Percentiles rank a stretch among this genome's conserved stretches.
These are phyloP conservation scores for Oryza australiensis DNA, from an alignment of 176 grass and related monocot species.

Conservation along the genomic window DNA sequence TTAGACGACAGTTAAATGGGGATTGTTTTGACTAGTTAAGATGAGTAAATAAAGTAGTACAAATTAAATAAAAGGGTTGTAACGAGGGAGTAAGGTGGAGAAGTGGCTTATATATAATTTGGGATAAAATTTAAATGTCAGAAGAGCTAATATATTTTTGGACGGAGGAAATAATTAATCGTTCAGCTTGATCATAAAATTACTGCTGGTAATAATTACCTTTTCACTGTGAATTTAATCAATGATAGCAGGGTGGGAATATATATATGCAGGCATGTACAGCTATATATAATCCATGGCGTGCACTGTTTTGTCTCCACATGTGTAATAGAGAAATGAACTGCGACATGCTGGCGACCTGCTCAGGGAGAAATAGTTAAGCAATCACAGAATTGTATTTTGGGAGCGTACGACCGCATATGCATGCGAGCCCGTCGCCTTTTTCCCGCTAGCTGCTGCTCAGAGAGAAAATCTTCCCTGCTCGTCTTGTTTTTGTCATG, in stretches of 20 bases:
- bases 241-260: not conserved
- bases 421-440: conserved; percentile 27
- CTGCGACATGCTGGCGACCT: not conserved
- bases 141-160: too few relatives aligned
- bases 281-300: not conserved
- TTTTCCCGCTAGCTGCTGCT: conserved; percentile 15
- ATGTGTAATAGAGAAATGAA: not conserved
- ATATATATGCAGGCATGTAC: too few relatives aligned
- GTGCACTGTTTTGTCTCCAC: conserved; percentile 14
- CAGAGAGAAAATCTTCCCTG: conserved; percentile 33
- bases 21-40: too few relatives aligned
- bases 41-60: too few relatives aligned
- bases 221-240: not conserved
- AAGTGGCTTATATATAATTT: too few relatives aligned
- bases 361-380: conserved; percentile 15
- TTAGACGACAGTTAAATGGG: too few relatives aligned
- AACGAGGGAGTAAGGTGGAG: too few relatives aligned
- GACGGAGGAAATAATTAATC: too few relatives aligned
- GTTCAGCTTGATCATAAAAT: too few relatives aligned
- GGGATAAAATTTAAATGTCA: too few relatives aligned
- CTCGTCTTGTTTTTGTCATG: conserved; percentile 41
- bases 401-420: conserved; percentile 16
- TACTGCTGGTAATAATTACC: too few relatives aligned
- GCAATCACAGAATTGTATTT: conserved; percentile 12
- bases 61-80: too few relatives aligned